Evolutionary conservation across 345 rosid species (phyloP).

Genomic region (Melastoma malabathricum): DNA sequence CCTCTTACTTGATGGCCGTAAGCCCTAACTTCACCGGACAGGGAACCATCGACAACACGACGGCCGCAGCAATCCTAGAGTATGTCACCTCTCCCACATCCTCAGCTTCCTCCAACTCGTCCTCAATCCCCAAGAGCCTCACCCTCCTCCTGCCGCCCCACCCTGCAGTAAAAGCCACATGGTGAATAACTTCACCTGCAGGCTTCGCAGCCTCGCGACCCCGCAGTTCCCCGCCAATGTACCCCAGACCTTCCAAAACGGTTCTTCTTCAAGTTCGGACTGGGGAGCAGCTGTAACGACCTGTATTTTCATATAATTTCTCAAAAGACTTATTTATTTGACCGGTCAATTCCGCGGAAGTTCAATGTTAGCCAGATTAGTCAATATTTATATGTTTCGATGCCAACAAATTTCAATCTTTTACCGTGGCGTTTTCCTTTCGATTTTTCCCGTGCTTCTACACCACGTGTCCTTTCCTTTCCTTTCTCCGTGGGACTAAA

Average conservation of each 20-base stretch:
- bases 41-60: conserved; percentile 58
- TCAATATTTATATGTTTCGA: too few relatives aligned
- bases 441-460: too few relatives aligned
- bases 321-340: too few relatives aligned
- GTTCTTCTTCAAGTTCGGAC: conserved; percentile 47
- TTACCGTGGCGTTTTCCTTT: too few relatives aligned
- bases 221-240: conserved; percentile 42
- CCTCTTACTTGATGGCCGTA: conserved; percentile 53
- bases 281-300: too few relatives aligned
- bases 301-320: too few relatives aligned
- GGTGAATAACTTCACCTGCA: conserved; percentile 32
- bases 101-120: background rate
- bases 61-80: conserved; percentile 50
- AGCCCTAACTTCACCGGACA: conserved; percentile 56
- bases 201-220: conserved; percentile 41
- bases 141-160: conserved; percentile 29
- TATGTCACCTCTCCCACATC: conserved; percentile 17
- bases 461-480: too few relatives aligned
- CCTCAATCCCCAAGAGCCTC: conserved; percentile 8
- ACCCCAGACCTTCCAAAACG: conserved; percentile 27
- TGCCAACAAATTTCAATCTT: too few relatives aligned
- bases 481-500: too few relatives aligned
- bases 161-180: conserved; percentile 47
- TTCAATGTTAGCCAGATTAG: too few relatives aligned
- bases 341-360: too few relatives aligned